These are phyloP conservation scores for Diaporthe ilicicola DNA, from an alignment of 2,329 filamentous ascomycete species.

Conservation along the genomic window DNA sequence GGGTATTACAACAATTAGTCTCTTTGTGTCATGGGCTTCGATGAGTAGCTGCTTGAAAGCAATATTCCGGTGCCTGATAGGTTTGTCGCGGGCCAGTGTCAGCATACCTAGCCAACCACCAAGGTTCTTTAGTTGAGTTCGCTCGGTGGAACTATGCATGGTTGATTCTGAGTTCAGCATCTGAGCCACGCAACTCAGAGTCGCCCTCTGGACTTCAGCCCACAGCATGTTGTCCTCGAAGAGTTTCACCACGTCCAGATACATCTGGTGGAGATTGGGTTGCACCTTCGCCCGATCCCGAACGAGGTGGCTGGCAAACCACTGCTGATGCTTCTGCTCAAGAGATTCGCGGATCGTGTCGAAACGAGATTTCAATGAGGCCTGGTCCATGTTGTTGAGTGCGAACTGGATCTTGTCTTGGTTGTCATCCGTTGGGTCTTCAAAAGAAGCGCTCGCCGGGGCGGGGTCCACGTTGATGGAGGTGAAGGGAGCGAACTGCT, in stretches of 20 bases:
- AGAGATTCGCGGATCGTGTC: conserved; percentile 81
- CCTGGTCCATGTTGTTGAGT: conserved; percentile 93
- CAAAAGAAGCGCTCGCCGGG: conserved; percentile 69
- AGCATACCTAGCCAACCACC: conserved; percentile 93
- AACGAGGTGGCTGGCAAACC: conserved; percentile 95
- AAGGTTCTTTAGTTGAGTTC: conserved; percentile 90
- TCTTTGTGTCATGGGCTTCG: conserved; percentile 92
- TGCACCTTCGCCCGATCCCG: conserved; percentile 97
- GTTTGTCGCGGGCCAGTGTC: conserved; percentile 91
- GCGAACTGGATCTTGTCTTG: conserved; percentile 96
- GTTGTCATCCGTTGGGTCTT: conserved; percentile 83
- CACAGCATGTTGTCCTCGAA: conserved; percentile 83
- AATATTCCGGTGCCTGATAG: conserved; percentile 95
- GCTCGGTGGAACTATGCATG: conserved; percentile 83
- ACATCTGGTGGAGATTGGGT: conserved; percentile 94
- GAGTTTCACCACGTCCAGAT: conserved; percentile 86
- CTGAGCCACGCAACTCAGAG: conserved; percentile 84
- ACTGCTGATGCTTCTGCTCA: conserved; percentile 85
- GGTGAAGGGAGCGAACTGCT: conserved; percentile 75
- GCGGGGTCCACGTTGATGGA: conserved; percentile 81
- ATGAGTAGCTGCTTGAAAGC: conserved; percentile 96
- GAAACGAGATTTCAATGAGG: conserved; percentile 86
- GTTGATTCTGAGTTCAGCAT: conserved; percentile 92
- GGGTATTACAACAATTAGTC: conserved; percentile 90
- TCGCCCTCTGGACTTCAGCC: conserved; percentile 91